Conservation (phyloP, 2,329 filamentous ascomycete genomes). For the Penicillium sp. region DNA sequence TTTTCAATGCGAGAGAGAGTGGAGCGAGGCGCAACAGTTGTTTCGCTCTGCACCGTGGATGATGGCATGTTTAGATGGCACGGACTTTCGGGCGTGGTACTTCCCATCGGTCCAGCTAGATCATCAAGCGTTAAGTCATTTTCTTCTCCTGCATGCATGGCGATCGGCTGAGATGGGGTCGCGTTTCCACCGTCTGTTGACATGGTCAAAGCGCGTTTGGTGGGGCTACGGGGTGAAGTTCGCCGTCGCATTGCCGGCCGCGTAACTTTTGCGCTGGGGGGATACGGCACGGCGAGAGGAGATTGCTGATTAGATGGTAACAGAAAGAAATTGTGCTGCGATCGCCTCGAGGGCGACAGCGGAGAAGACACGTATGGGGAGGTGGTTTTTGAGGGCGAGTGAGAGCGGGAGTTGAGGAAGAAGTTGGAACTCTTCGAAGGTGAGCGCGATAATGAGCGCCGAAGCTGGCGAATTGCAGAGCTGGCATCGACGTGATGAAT, state of each 20-base stretch:
- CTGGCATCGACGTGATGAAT: slow-evolving; percentile 80
- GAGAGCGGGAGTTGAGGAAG: slow-evolving; percentile 55
- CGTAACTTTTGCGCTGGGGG: slow-evolving; percentile 63
- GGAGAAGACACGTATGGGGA: slow-evolving; percentile 49
- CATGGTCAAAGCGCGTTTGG: slow-evolving; percentile 72
- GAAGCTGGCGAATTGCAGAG: slow-evolving; percentile 75
- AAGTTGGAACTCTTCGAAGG: slow-evolving; percentile 78
- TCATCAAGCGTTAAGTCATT: slow-evolving; percentile 39
- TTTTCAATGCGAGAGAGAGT: slow-evolving; percentile 50
- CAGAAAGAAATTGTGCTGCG: slow-evolving; percentile 55
- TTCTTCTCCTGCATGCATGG: slow-evolving; percentile 50
- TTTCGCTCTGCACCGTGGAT: slow-evolving; percentile 20
- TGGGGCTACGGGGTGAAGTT: slow-evolving; percentile 76
- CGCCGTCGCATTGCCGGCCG: slow-evolving; percentile 52
- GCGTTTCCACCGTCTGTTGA: slow-evolving; percentile 71
- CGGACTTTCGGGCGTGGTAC: slow-evolving; percentile 19
- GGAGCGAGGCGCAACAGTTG: slow-evolving; percentile 34
- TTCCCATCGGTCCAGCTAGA: slow-evolving; percentile 25
- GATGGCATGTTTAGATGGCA: slow-evolving; percentile 43
- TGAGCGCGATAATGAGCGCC: slow-evolving; percentile 87
- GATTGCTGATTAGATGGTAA: slow-evolving; percentile 48
- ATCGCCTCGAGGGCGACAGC: slow-evolving; percentile 58
- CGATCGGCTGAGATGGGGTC: slow-evolving; percentile 50
- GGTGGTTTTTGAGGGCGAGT: slow-evolving; percentile 52
- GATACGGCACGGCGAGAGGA: slow-evolving; percentile 63